Percentiles rank a stretch among this genome's conserved stretches.
These are phyloP conservation scores for Alternaria triticina DNA, from an alignment of 2,329 filamentous ascomycete genomes.

Conservation along the genomic window DNA sequence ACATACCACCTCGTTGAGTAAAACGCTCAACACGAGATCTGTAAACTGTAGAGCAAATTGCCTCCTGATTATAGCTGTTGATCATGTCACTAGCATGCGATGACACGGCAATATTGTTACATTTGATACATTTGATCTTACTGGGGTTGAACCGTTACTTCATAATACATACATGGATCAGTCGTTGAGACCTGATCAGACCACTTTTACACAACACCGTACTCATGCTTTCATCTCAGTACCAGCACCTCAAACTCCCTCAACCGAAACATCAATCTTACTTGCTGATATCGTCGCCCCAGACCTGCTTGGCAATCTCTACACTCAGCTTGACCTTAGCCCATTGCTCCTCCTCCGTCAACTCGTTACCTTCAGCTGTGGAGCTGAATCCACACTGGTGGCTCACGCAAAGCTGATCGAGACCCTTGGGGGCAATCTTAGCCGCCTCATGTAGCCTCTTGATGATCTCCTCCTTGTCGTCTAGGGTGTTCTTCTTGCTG, in stretches of 20 bases:
- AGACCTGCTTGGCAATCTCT: slow-evolving; percentile 64
- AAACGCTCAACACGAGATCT: background rate
- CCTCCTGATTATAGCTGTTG: background rate
- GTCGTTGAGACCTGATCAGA: background rate
- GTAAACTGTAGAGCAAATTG: background rate
- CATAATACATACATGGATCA: background rate
- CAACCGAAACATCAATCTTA: background rate
- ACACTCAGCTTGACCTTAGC: slow-evolving; percentile 62
- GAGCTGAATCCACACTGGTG: slow-evolving; percentile 66
- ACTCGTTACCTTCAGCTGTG: slow-evolving; percentile 64
- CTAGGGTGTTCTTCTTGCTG: slow-evolving; percentile 64
- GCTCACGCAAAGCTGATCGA: slow-evolving; percentile 63
- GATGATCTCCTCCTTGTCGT: slow-evolving; percentile 54
- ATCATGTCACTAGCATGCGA: background rate
- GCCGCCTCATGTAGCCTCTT: slow-evolving; percentile 47
- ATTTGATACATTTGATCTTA: background rate
- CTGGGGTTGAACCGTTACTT: slow-evolving; percentile 1
- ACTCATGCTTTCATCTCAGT: background rate
- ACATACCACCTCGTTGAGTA: background rate
- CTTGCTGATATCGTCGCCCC: slow-evolving; percentile 56
- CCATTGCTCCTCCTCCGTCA: slow-evolving; percentile 65
- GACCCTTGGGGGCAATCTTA: slow-evolving; percentile 57
- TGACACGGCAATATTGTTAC: background rate
- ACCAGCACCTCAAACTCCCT: background rate
- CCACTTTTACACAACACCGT: background rate